Base-by-base conservation (phyloP, 805 yeast species). In the Yamadazyma scolyti region DNA sequence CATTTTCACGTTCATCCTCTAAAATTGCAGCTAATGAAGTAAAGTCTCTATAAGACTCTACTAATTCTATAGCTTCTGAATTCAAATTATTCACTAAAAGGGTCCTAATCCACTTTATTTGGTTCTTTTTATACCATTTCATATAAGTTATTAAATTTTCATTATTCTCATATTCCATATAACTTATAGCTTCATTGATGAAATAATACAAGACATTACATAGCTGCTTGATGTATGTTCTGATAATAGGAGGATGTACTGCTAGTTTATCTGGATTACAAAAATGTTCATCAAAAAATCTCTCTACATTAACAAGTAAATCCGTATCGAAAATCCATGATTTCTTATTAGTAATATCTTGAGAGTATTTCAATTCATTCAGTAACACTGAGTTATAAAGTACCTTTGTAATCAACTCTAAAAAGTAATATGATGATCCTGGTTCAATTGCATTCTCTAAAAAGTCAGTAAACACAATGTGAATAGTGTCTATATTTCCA, bases 21-120 rank as follows among this genome's bases (percentile, higher is more conserved):
- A 63, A 48, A 8, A 65, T 64, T 30, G 66, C 74, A 0, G 80
- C 81, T 16, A 88, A 55, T 1, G 89, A 76, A 20, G 73, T 61
- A 44, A 80, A 68, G 49, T 88, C 95, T 11, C 61, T 52, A 53
- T 79, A 82, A 16, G 67, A 61, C 40, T 84, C 94, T 0, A 87
- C 75, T 17, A 87, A 65, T 6, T 58, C 56, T 14, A 82, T 50
- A 0, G 89, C 83, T 16, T 75, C 76, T 6, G 64, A 59, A 22
- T 68, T 65, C 28, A 73, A 60, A 6, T 71, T 69, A 33, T 73
- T 52, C n/a, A 63, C 48, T 9, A 80, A 67, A 34, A 86, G 55
- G 3, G 71, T 62, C 14, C 64, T 58, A 9, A 82, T 73, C 96
- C 96, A 88, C 9, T 52, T 40, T 7, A 37, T 31, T 34, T 55